These are phyloP conservation scores for Gentiana dahurica DNA, from an alignment of 257 asterid genomes.

Conservation along the genomic window DNA sequence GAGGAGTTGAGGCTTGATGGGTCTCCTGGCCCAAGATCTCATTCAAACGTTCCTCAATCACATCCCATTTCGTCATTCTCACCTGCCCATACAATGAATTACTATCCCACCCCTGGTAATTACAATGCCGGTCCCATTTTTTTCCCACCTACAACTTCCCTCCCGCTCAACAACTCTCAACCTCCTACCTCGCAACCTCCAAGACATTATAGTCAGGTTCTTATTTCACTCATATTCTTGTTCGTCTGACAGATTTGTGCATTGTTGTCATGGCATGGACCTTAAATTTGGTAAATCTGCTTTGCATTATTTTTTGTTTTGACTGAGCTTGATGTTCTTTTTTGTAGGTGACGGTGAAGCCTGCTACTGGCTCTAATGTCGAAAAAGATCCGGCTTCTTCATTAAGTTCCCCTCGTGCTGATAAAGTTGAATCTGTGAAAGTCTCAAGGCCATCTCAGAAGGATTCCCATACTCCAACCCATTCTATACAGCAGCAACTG, in stretches of 20 bases:
- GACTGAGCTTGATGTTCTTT: neutral
- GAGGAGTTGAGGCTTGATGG: constrained; percentile 85
- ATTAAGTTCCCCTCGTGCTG: no score
- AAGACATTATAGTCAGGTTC: constrained; percentile 49
- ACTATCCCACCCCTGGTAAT: constrained; percentile 42
- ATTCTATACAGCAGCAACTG: no score
- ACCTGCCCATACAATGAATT: constrained; percentile 39
- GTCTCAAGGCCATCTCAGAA: no score
- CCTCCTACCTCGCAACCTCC: constrained; percentile 57
- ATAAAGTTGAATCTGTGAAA: no score
- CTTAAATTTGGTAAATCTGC: neutral
- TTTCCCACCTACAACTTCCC: constrained; percentile 45
- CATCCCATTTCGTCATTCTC: constrained; percentile 58
- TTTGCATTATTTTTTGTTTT: neutral
- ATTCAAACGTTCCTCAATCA: constrained; percentile 44
- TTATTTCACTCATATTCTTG: neutral
- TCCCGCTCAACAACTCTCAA: constrained; percentile 36
- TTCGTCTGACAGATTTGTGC: no score
- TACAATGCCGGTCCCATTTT: constrained; percentile 34
- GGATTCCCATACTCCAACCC: no score
- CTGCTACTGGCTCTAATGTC: no score
- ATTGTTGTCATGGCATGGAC: neutral
- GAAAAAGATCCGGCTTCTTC: no score
- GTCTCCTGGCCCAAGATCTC: constrained; percentile 42
- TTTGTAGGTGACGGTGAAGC: constrained; percentile 31